These are phyloP conservation scores for Cronartium ribicola DNA, from an alignment of 1,284 basidiomycete species.

Conservation along the genomic window DNA sequence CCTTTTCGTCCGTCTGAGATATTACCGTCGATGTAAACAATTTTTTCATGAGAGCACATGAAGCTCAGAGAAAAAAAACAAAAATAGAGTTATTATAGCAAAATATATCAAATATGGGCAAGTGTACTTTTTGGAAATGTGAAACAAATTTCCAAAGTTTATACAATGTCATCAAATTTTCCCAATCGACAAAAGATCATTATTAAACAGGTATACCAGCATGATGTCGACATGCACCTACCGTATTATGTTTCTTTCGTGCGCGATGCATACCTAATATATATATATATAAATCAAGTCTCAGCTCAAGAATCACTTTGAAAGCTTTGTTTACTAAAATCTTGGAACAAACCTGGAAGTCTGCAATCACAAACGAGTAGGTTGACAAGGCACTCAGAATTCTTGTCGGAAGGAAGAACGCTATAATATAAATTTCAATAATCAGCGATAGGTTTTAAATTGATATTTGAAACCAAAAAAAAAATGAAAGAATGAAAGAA, in stretches of 20 bases:
- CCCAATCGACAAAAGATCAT: not conserved
- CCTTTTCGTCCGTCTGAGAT: too few species aligned
- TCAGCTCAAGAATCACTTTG: not conserved
- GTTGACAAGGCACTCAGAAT: conserved; percentile 31
- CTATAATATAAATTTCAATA: not conserved
- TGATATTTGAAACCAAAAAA: too few species aligned
- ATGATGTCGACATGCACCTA: not conserved
- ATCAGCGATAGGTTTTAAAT: not conserved
- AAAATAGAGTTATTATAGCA: not conserved
- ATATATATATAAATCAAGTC: too few species aligned
- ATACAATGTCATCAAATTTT: not conserved
- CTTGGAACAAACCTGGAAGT: not conserved
- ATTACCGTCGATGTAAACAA: too few species aligned
- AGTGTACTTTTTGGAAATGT: not conserved
- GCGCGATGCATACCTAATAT: not conserved
- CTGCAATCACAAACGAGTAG: conserved; percentile 25
- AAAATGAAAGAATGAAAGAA: too few species aligned
- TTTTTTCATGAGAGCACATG: not conserved
- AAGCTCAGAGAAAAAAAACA: not conserved
- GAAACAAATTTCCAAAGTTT: not conserved
- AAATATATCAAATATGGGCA: too few species aligned
- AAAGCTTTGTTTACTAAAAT: not conserved
- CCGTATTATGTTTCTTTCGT: not conserved
- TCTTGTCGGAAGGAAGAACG: conserved; percentile 18
- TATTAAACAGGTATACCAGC: not conserved